Conservation (phyloP, 805 yeast species). For the Yamadazyma tumulicola region DNA sequence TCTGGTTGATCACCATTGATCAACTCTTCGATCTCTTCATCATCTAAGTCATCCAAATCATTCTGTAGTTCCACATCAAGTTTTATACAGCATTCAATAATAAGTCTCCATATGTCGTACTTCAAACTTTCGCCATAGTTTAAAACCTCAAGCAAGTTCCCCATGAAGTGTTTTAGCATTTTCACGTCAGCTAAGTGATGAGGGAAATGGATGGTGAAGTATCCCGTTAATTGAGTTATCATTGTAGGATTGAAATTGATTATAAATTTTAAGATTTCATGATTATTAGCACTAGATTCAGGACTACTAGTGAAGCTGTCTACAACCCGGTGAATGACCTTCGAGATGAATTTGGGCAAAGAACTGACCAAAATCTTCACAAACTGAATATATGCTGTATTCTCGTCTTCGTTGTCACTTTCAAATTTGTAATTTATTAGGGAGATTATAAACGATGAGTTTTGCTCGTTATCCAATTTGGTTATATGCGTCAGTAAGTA, state of each 20-base stretch:
- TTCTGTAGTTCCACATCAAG: conserved; percentile 91
- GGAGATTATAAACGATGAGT: conserved; percentile 54
- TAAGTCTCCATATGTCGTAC: conserved; percentile 71
- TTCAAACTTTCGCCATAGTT: conserved; percentile 76
- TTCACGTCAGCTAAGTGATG: conserved; percentile 59
- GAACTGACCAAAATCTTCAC: conserved; percentile 76
- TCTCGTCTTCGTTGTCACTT: conserved; percentile 29
- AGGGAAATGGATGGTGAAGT: conserved; percentile 66
- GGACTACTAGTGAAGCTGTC: conserved; percentile 45
- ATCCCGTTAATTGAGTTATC: conserved; percentile 56
- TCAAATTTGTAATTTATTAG: conserved; percentile 53
- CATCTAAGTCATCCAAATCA: conserved; percentile 81
- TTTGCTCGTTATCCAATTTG: conserved; percentile 56
- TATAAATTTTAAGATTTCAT: conserved; percentile 60
- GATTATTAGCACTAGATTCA: conserved; percentile 36
- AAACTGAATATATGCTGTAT: conserved; percentile 58
- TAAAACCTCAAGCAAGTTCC: conserved; percentile 57
- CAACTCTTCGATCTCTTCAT: conserved; percentile 54
- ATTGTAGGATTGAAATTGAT: conserved; percentile 80
- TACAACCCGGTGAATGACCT: conserved; percentile 61
- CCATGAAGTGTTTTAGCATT: conserved; percentile 58
- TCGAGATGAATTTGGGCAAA: conserved; percentile 86
- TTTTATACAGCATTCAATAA: conserved; percentile 76
- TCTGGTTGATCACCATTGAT: conserved; percentile 40
- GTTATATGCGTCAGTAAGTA: conserved; percentile 63